Evolutionary conservation across 1,284 basidiomycete species (phyloP).

Genomic region (Agaricales sp.): DNA sequence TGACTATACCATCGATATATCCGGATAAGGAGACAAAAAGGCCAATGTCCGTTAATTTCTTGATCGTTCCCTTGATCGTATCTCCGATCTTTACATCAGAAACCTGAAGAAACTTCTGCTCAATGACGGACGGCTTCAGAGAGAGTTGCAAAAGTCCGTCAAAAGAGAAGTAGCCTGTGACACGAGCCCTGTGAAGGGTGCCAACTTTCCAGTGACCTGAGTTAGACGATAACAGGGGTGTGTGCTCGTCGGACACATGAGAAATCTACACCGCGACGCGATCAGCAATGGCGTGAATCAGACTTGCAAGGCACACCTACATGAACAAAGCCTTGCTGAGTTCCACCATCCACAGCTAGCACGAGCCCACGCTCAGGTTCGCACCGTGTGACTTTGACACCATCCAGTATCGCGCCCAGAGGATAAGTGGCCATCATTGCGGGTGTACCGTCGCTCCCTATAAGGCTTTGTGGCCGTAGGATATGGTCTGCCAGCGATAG

Average conservation of each 20-base stretch:
- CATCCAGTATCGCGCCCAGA: slow-evolving; percentile 63
- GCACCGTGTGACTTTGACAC: slow-evolving; percentile 63
- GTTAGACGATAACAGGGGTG: slow-evolving; percentile 59
- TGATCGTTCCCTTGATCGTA: slow-evolving; percentile 77
- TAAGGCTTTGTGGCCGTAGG: slow-evolving; percentile 33
- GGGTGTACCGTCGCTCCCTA: slow-evolving; percentile 17
- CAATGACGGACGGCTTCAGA: slow-evolving; percentile 74
- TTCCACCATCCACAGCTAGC: slow-evolving; percentile 50
- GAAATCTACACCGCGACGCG: slow-evolving; percentile 61
- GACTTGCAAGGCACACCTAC: slow-evolving; percentile 33
- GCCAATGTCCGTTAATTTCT: slow-evolving; percentile 68
- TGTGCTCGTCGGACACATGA: slow-evolving; percentile 85
- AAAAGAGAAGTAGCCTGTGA: slow-evolving; percentile 80
- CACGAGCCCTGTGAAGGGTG: slow-evolving; percentile 78
- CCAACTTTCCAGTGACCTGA: slow-evolving; percentile 76
- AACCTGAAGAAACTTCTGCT: slow-evolving; percentile 83
- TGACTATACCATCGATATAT: slow-evolving; percentile 86
- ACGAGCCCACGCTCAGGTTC: slow-evolving; percentile 79
- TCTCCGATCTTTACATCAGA: slow-evolving; percentile 81
- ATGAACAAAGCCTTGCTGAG: slow-evolving; percentile 74
- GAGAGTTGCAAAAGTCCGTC: slow-evolving; percentile 88
- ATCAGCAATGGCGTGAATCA: slow-evolving; percentile 1
- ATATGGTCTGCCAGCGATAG: slow-evolving; percentile 72
- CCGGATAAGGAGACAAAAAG: slow-evolving; percentile 83
- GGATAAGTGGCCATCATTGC: slow-evolving; percentile 52